Evolutionary conservation across 169 alveolate species (phyloP), one percentile per base, ranked within the genome.

Genomic region (Plasmodium sp.): DNA sequence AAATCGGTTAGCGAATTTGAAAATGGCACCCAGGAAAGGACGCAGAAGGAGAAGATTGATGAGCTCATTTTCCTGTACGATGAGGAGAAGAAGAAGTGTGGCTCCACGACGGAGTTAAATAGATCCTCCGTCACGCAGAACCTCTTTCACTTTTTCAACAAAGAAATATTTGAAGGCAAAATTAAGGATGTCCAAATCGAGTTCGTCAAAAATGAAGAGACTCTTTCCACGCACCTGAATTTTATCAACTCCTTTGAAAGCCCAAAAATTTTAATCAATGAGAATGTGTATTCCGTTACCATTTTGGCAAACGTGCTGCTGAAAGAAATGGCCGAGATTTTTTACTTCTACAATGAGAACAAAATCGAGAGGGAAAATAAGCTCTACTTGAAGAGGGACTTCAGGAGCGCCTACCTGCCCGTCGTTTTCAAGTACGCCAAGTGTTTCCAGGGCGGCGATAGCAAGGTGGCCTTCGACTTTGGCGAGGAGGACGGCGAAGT

Each of bases 301-400:
- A 51, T 90, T 10, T 14, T 90, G 22, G 36, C 90, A 5, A 90
- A 90, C 48, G 90, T 90, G 1, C 10, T 90, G 16, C 79, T 90
- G 16, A 90, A 90, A 80, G 94, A 90, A 90, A 90, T 90, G 94
- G 88, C 94, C 5, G 94, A 90, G 51, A 90, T 90, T 22, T 90
- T 39, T 6, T 90, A 90, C 58, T 90, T 90, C 56, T 90, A 80
- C 33, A 90, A 90, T 90, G 90, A 90, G 1, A 90, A 58, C 48
- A 56, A 62, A 48, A 90, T 90, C 31, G 84, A 90, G 82, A 90
- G 51, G 45, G 94, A 90, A 90, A 90, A 90, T 67, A 90, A 90
- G 22, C 39, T 90, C n/a, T 90, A 80, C 73, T 72, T 90, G 6
- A 90, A 90, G 73, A 79, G 80, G 45, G 43, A 79, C 33, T 90